phyloP scores from a whole-genome alignment of 805 yeast species.

The Naumovozyma baii region DNA sequence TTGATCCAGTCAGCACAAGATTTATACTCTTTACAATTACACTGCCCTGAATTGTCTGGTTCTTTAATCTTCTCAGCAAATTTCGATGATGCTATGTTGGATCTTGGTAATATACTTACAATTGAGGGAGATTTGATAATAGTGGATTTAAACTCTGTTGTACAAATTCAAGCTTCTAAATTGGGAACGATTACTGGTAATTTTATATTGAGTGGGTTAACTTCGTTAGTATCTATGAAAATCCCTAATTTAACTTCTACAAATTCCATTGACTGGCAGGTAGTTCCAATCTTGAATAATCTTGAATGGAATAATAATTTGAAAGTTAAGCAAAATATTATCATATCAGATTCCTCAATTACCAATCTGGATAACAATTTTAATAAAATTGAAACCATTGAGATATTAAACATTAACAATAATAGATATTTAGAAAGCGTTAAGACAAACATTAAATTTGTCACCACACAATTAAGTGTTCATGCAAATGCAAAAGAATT shows the following conservation, averaged over 20 bases:
- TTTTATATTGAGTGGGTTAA: constrained; percentile 46
- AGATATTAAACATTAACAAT: constrained; percentile 55
- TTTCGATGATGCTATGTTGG: constrained; percentile 41
- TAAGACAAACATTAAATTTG: constrained; percentile 40
- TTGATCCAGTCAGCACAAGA: constrained; percentile 32
- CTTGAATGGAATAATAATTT: constrained; percentile 46
- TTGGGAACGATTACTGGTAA: constrained; percentile 41
- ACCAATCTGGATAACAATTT: constrained; percentile 52
- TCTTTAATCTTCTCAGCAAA: constrained; percentile 36
- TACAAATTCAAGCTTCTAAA: constrained; percentile 46
- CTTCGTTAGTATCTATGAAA: constrained; percentile 51
- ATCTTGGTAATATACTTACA: constrained; percentile 33
- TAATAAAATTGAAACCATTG: constrained; percentile 41
- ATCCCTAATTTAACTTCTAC: constrained; percentile 46
- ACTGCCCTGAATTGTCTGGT: constrained; percentile 48
- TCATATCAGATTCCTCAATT: constrained; percentile 63
- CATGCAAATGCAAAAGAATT: constrained; percentile 59
- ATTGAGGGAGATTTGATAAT: constrained; percentile 51
- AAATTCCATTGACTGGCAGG: constrained; percentile 52
- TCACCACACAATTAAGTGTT: constrained; percentile 48
- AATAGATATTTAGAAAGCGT: constrained; percentile 63
- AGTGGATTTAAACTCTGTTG: constrained; percentile 43
- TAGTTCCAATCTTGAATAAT: constrained; percentile 59
- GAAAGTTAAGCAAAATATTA: constrained; percentile 41
- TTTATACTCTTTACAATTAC: constrained; percentile 30